Conservation (phyloP, 148 eudicot species). For the Vaccinium myrtillus region DNA sequence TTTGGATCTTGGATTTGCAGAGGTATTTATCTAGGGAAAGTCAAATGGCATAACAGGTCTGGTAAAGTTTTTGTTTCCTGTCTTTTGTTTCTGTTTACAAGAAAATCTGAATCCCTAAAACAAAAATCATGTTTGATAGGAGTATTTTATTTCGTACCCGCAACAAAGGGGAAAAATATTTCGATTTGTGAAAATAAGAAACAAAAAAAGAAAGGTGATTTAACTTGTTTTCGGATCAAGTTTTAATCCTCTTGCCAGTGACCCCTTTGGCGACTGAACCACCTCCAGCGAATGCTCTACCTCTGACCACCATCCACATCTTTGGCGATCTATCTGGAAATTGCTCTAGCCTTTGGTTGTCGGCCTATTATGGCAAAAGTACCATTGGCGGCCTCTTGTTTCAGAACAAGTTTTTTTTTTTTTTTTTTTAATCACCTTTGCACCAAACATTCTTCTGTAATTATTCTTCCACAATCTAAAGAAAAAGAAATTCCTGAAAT, state of each 20-base stretch:
- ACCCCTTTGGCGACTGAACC: not conserved
- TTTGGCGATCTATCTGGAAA: not conserved
- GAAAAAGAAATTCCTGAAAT: too few relatives aligned
- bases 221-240: not conserved
- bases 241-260: not conserved
- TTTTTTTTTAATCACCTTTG: too few relatives aligned
- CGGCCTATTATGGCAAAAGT: not conserved
- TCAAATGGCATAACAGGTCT: not conserved
- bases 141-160: not conserved
- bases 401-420: too few relatives aligned
- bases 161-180: not conserved
- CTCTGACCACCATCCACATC: not conserved
- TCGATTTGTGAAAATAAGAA: not conserved
- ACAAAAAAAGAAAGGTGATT: not conserved
- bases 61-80: not conserved
- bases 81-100: not conserved
- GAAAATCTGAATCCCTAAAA: not conserved
- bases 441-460: too few relatives aligned
- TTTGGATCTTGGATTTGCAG: not conserved
- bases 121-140: not conserved
- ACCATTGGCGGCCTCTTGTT: not conserved
- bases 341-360: not conserved
- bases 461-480: too few relatives aligned
- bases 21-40: not conserved
- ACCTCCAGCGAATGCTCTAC: not conserved